Percentiles rank a stretch among this genome's conserved stretches.
Conservation (phyloP, 2,329 filamentous ascomycete species). For the Aureobasidium namibiae region DNA sequence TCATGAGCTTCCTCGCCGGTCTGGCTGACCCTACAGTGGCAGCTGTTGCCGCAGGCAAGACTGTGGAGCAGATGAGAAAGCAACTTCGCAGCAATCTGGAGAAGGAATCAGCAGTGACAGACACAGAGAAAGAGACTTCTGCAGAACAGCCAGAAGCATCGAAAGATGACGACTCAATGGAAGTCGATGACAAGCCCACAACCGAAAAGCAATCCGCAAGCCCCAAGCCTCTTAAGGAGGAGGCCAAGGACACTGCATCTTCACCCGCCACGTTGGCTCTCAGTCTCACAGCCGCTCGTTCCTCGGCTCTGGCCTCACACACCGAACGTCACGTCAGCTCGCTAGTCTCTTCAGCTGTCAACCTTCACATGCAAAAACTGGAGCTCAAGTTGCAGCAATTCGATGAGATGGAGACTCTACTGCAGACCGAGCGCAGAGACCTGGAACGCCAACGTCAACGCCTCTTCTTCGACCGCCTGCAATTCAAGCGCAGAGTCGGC, state of each 20-base stretch:
- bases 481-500: slow-evolving; percentile 79
- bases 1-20: slow-evolving; percentile 86
- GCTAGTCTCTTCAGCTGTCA: slow-evolving; percentile 83
- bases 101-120: slow-evolving; percentile 43
- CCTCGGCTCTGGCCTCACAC: slow-evolving; percentile 82
- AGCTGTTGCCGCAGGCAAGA: slow-evolving; percentile 81
- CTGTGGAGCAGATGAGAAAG: slow-evolving; percentile 76
- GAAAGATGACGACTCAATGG: slow-evolving; percentile 52
- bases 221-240: slow-evolving; percentile 37
- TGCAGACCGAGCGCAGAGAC: slow-evolving; percentile 87
- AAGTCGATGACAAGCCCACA: slow-evolving; percentile 50
- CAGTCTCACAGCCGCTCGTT: slow-evolving; percentile 75
- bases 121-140: slow-evolving; percentile 35
- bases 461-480: slow-evolving; percentile 82
- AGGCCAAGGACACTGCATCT: slow-evolving; percentile 31
- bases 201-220: neutral
- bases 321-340: slow-evolving; percentile 96
- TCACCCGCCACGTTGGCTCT: slow-evolving; percentile 65
- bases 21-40: slow-evolving; percentile 85
- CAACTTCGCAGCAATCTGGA: slow-evolving; percentile 73
- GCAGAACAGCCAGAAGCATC: slow-evolving; percentile 40
- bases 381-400: slow-evolving; percentile 95
- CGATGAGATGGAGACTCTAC: slow-evolving; percentile 85
- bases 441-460: slow-evolving; percentile 87
- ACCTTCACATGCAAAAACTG: slow-evolving; percentile 89